Base-by-base conservation (phyloP, 2,329 filamentous ascomycete species). In the Colletotrichum salicis region DNA sequence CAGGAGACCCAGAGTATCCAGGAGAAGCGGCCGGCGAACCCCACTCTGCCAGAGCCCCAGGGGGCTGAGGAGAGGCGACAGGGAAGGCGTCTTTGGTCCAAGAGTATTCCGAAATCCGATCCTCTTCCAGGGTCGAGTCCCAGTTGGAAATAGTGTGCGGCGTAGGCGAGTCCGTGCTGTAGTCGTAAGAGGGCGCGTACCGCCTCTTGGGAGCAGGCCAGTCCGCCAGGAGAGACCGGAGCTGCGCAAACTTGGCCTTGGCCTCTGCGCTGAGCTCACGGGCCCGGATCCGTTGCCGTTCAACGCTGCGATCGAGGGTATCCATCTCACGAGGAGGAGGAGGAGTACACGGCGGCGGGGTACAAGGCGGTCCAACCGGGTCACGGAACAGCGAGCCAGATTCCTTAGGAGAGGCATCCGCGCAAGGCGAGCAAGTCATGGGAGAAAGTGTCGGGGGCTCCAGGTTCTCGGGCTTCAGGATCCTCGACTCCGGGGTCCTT, bases 101-200 rank as follows among this genome's bases (percentile, higher is more conserved):
- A 4, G 65, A 68, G 35, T 55, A 51, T 5, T 48, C 24, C 33
- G 33, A 35, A 27, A 64, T 15, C 22, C 58, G 48, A 55, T 52
- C 58, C 60, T 63, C 60, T 31, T 54, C 60, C 37, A 63, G 29
- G 29, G 64, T 63, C 5, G 64, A 61, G 27, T 67, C 64, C 31
- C 58, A 67, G 64, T 63, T 60, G 11, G 64, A 67, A 10, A 63
- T 67, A 24, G 57, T 67, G 24, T 52, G 37, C 52, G 64, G 64
- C 15, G 64, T 67, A 12, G 64, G 64, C 19, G 45, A 52, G 7
- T 61, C 58, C 11, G 58, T 64, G 3, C 48, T 55, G 33, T 68
- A 63, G 51, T 68, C 65, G 59, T 68, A 48, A n/a, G 45, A 64
- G 11, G 63, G 27, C 19, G 48, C 24, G 48, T 48, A 54, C 48